Evolutionary conservation across 106 monocot species (phyloP).

Genomic region (Agapanthus africanus): DNA sequence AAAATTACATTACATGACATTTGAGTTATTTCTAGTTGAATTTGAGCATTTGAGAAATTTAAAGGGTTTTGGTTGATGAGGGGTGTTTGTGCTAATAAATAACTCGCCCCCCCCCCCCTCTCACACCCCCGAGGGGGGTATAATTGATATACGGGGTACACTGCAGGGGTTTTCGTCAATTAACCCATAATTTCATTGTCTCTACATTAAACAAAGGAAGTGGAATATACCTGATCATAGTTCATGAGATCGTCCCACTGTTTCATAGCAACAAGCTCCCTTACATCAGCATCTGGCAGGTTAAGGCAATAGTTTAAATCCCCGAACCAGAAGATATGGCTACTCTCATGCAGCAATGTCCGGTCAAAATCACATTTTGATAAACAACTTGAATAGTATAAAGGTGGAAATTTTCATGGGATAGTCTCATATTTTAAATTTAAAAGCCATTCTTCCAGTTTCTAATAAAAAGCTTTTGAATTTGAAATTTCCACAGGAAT

Average conservation of each 20-base stretch:
- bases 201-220: too few relatives aligned
- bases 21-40: too few relatives aligned
- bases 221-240: slow-evolving; percentile 51
- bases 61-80: too few relatives aligned
- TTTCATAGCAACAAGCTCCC: slow-evolving; percentile 33
- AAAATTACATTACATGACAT: too few relatives aligned
- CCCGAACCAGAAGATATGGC: slow-evolving; percentile 77
- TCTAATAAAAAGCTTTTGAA: not conserved
- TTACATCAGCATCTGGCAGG: slow-evolving; percentile 36
- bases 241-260: slow-evolving; percentile 48
- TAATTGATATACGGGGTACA: too few relatives aligned
- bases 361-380: slow-evolving; percentile 1
- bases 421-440: too few relatives aligned
- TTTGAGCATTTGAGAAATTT: too few relatives aligned
- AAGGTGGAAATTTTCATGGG: not conserved
- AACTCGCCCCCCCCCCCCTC: too few relatives aligned
- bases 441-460: not conserved
- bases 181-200: not conserved
- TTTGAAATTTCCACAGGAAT: not conserved
- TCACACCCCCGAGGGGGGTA: too few relatives aligned
- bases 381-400: not conserved
- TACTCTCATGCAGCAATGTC: slow-evolving; percentile 17
- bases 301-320: slow-evolving; percentile 71
- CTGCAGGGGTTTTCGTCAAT: too few relatives aligned
- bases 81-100: too few relatives aligned